phyloP scores from a whole-genome alignment of 345 rosid species.

The Lepidium didymum region DNA sequence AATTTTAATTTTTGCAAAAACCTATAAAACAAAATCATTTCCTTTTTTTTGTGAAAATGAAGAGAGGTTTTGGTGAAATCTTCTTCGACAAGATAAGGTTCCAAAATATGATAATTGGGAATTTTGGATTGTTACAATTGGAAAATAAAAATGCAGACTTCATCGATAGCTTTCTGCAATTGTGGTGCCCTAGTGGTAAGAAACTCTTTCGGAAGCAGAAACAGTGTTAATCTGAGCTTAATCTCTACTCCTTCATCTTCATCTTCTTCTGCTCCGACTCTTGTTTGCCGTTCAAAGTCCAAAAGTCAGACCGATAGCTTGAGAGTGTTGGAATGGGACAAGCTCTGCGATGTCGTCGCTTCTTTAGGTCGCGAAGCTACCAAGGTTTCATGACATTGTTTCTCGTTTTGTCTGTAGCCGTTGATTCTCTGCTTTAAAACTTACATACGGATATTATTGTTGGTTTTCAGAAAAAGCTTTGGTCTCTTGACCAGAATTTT shows the following conservation, averaged over 20 bases:
- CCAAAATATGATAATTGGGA: neutral
- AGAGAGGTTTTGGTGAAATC: neutral
- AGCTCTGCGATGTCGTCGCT: conserved; percentile 69
- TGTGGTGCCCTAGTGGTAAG: conserved; percentile 21
- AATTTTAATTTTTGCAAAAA: neutral
- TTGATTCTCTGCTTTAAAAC: neutral
- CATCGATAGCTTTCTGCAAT: conserved; percentile 13
- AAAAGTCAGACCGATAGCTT: conserved; percentile 47
- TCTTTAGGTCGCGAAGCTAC: conserved; percentile 70
- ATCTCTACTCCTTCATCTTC: conserved; percentile 1
- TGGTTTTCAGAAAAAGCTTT: conserved; percentile 42
- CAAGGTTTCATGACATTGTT: conserved; percentile 30
- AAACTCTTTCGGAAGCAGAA: conserved; percentile 3
- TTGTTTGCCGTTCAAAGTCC: conserved; percentile 22
- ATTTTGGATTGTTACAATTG: neutral
- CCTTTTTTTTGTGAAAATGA: neutral
- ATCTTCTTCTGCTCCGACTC: conserved; percentile 3
- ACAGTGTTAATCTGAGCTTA: conserved; percentile 2
- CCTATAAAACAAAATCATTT: neutral
- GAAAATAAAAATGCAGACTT: conserved; percentile 9
- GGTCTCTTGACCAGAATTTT: conserved; percentile 54
- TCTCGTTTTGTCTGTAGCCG: neutral
- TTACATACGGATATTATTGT: neutral
- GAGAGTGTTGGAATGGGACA: conserved; percentile 82
- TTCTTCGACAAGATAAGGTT: conserved; percentile 6